These are phyloP conservation scores for Wickerhamiella domercqiae DNA, from an alignment of 805 yeast species.

Conservation along the genomic window DNA sequence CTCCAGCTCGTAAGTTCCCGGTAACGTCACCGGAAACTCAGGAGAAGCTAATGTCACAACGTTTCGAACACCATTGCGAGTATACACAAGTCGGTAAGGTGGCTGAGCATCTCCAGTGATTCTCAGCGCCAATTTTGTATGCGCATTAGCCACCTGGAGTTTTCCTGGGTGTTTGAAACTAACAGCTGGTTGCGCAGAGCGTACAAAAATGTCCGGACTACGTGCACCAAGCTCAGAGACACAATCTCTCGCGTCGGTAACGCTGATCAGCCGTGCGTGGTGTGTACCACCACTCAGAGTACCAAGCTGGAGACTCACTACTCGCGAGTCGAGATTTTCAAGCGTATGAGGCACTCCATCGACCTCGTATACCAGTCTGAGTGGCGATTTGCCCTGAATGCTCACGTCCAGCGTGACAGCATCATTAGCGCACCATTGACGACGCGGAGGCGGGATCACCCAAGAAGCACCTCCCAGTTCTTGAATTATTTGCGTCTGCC, in stretches of 20 bases:
- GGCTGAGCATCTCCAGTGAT: conserved; percentile 32
- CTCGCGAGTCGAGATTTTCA: conserved; percentile 7
- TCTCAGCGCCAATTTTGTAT: conserved; percentile 39
- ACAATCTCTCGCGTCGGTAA: conserved; percentile 67
- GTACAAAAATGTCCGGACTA: conserved; percentile 52
- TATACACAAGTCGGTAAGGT: conserved; percentile 30
- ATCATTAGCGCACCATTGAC: conserved; percentile 33
- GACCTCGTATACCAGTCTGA: conserved; percentile 38
- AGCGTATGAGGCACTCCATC: conserved; percentile 29
- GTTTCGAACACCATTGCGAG: conserved; percentile 3
- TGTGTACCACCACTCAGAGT: conserved; percentile 50
- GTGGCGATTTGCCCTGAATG: conserved; percentile 72
- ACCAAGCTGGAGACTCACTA: conserved; percentile 2
- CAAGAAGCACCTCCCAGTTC: neutral
- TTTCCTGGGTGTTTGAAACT: conserved; percentile 30
- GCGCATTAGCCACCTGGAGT: conserved; percentile 28
- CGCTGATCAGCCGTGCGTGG: conserved; percentile 43
- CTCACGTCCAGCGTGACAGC: conserved; percentile 35
- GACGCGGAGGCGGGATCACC: too few species aligned
- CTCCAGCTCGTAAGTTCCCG: conserved; percentile 35
- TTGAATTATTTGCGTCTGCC: conserved; percentile 1
- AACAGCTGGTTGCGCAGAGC: conserved; percentile 52
- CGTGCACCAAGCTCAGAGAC: conserved; percentile 49
- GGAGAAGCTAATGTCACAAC: neutral
- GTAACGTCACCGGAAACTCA: conserved; percentile 22